phyloP scores from a whole-genome alignment of 305 asterid species.

The Nicotiana rustica region DNA sequence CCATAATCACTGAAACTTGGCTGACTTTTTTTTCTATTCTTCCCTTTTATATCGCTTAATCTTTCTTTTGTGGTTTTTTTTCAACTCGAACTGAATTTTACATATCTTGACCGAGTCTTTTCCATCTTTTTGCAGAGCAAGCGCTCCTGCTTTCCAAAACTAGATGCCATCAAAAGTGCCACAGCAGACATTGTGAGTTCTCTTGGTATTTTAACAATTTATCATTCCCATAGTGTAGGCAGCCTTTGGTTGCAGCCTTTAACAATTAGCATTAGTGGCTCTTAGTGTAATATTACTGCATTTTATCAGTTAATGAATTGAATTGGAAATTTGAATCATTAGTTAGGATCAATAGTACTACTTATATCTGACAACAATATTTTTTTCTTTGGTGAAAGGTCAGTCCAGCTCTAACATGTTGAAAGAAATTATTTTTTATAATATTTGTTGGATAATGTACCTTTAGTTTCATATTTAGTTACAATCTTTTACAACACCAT shows the following conservation, averaged over 20 bases:
- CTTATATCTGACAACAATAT: not conserved
- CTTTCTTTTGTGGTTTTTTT: not conserved
- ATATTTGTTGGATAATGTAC: not conserved
- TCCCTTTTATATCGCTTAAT: not conserved
- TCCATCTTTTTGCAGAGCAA: conserved; percentile 68
- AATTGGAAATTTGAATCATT: not conserved
- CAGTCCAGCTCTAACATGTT: not conserved
- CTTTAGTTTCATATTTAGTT: not conserved
- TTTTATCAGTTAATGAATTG: not conserved
- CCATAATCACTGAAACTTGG: not conserved
- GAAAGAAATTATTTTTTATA: not conserved
- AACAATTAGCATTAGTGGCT: too few relatives aligned
- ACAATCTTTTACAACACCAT: not conserved
- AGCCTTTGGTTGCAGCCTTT: too few relatives aligned
- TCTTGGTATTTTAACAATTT: conserved; percentile 4
- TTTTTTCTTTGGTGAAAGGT: not conserved
- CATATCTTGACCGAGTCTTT: not conserved
- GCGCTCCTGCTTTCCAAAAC: conserved; percentile 90
- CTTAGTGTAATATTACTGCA: not conserved
- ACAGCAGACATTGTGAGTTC: conserved; percentile 91
- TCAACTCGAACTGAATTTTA: not conserved
- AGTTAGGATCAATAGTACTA: not conserved
- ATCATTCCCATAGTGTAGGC: not conserved
- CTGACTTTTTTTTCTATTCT: not conserved
- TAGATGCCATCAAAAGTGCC: conserved; percentile 89